Base-by-base conservation (phyloP, 306 rosid genomes). In the Lathyrus oleraceus region DNA sequence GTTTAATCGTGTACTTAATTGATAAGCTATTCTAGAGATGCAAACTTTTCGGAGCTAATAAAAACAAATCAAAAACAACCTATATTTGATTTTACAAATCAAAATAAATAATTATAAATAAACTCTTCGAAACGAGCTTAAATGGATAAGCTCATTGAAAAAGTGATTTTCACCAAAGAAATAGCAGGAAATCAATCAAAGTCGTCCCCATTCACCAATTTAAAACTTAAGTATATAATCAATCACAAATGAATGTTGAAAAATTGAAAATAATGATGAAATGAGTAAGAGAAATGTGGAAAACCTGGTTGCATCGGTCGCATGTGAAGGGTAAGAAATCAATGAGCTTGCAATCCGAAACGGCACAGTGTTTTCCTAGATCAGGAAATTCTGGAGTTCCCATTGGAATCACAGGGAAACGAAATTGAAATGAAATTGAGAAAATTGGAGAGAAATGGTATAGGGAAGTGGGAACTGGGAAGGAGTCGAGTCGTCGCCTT, bases 311-410 rank as follows among this genome's bases (percentile, higher is more conserved):
- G 74, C 97, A 91, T 58, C 94, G 81, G 70, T 91, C 96, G 83
- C 97, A 91, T n/a, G 88, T 85, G 78, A 91, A 91, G 30, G 97
- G 97, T 82, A 89, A 76, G 85, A 91, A 89, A 78, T 89, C 96
- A 76, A 89, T 85, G 69, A 19, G 83, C 19, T 76, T 85, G 83
- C 96, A 91, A 54, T 89, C 90, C 2, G 61, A 76, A 51, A 84
- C 78, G 53, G 82, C 52, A 70, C 97, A 91, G 81, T 91, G 97
- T 84, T 82, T 85, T 17, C 97, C 97, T 0, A 91, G 88, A 91
- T 91, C 83, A 13, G 97, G 94, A 60, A 91, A 91, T 85, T 91
- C 90, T 14, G 96, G 97, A 48, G 96, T 91, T 73, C 96, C 97
- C 97, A 91, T 91, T 8, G 0, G 14, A 65, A 35, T n/a, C 39